A percentile compares a stretch with the other conserved stretches of the same genome.
These are phyloP conservation scores for Leccinum fibrillosum DNA, from an alignment of 768 basidiomycete species.

Conservation along the genomic window DNA sequence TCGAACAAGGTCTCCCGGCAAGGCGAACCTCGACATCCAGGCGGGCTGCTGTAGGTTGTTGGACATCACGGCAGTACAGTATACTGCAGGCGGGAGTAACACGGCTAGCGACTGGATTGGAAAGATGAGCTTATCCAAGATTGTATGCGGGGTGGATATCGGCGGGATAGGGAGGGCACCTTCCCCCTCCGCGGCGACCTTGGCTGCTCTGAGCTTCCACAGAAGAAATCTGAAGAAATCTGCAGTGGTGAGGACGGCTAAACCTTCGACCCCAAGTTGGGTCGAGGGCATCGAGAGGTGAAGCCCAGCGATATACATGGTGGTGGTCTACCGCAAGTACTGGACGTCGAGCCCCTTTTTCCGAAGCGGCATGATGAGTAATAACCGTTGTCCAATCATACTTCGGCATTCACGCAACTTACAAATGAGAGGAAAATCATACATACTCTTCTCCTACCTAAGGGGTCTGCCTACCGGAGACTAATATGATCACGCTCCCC, in stretches of 20 bases:
- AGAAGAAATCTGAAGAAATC: slow-evolving; percentile 22
- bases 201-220: slow-evolving; percentile 2
- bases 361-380: slow-evolving; percentile 13
- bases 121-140: slow-evolving; percentile 27
- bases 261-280: slow-evolving; percentile 20
- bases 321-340: slow-evolving; percentile 12
- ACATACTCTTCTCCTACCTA: too few relatives aligned
- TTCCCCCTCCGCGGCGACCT: slow-evolving; percentile 6
- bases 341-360: slow-evolving; percentile 13
- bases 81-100: slow-evolving; percentile 27
- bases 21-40: slow-evolving; percentile 31
- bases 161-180: slow-evolving; percentile 18
- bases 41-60: slow-evolving; percentile 34
- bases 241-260: slow-evolving; percentile 25
- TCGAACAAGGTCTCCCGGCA: slow-evolving; percentile 25
- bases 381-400: background rate
- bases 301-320: slow-evolving; percentile 30
- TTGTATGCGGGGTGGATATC: slow-evolving; percentile 9
- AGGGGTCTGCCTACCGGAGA: too few relatives aligned
- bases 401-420: background rate
- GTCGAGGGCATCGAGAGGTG: slow-evolving; percentile 4
- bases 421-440: too few relatives aligned
- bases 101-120: slow-evolving; percentile 26
- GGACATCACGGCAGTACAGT: slow-evolving; percentile 23
- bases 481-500: too few relatives aligned